Conservation (phyloP, 768 basidiomycete species). For the Tricholoma matsutake region DNA sequence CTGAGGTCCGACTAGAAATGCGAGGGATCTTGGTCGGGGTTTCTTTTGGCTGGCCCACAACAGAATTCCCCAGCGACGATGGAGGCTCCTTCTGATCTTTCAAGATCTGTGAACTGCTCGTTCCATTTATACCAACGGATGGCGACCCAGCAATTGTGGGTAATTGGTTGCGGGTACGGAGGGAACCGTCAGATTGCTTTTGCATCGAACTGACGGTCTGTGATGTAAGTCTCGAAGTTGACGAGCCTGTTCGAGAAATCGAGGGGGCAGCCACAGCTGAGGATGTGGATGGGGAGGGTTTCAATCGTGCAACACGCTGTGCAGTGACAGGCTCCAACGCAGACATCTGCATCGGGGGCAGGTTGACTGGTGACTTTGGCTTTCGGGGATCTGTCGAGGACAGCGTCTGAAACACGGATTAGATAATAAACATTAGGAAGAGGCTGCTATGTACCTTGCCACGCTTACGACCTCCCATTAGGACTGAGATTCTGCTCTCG, state of each 20-base stretch:
- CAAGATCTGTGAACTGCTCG: conserved; percentile 40
- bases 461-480: conserved; percentile 85
- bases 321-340: conserved; percentile 80
- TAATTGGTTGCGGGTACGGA: conserved; percentile 70
- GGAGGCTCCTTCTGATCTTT: conserved; percentile 60
- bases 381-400: conserved; percentile 83
- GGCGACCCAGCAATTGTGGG: conserved; percentile 95
- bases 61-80: conserved; percentile 49
- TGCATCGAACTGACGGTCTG: conserved; percentile 87
- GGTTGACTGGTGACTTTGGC: conserved; percentile 58
- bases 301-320: conserved; percentile 81
- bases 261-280: conserved; percentile 40
- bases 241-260: conserved; percentile 35
- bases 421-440: conserved; percentile 3
- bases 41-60: conserved; percentile 61
- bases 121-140: conserved; percentile 67
- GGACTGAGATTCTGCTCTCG: conserved; percentile 82
- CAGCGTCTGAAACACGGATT: conserved; percentile 54
- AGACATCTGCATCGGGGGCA: conserved; percentile 91
- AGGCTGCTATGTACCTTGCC: conserved; percentile 66
- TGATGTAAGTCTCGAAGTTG: conserved; percentile 62
- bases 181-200: conserved; percentile 80
- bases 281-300: conserved; percentile 48
- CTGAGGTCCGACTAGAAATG: conserved; percentile 82
- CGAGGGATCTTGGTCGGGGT: conserved; percentile 93